Evolutionary conservation across 2,329 filamentous ascomycete species (phyloP), one percentile per base, ranked within the genome.

Genomic region (Scedosporium aurantiacum): DNA sequence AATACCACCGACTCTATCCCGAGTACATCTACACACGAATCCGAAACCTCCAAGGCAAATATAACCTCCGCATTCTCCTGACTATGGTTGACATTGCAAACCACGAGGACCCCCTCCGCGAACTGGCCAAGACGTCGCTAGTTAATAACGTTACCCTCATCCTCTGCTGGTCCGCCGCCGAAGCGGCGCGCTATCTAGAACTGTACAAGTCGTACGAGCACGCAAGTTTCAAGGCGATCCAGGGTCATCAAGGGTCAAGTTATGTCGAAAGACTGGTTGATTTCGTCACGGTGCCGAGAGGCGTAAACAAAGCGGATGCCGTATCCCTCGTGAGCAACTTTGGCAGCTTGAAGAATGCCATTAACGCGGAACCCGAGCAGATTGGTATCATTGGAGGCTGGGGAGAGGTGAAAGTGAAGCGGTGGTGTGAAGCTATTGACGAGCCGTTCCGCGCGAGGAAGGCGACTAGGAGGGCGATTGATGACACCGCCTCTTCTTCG

Each of bases 11-110:
- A 28, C 81, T 99, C 60, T 94, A 99, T 70, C 94, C 94, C 0
- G 94, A 99, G 74, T 99, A 99, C 77, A 91, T 99, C 68, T 97
- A 97, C 77, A 91, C 88, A 25, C 88, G 94, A 62, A 95, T 99
- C 67, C 87, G 89, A 60, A 85, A 86, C 57, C 79, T 99, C 4
- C 89, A 89, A 59, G 90, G 89, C 58, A 90, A 89, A 74, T 97
- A 95, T 76, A 88, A 86, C 66, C 81, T 99, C 21, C 89, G 94
- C 57, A 81, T 99, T 60, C 76, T 99, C 28, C 81, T 99, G 57
- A 86, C 88, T 21, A 91, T 97, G 84, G 92, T 97, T 27, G 94
- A 99, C 73, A 96, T 99, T 60, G 85, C 88, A 25, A 96, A 96
- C 70, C 94, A 97, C 69, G 91, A 97, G 73, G 91, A 96, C 62